Percentiles rank a stretch among this genome's conserved stretches.
phyloP scores from a whole-genome alignment of 371 early-diverging fungal species.

The Basidiobolus meristosporus region DNA sequence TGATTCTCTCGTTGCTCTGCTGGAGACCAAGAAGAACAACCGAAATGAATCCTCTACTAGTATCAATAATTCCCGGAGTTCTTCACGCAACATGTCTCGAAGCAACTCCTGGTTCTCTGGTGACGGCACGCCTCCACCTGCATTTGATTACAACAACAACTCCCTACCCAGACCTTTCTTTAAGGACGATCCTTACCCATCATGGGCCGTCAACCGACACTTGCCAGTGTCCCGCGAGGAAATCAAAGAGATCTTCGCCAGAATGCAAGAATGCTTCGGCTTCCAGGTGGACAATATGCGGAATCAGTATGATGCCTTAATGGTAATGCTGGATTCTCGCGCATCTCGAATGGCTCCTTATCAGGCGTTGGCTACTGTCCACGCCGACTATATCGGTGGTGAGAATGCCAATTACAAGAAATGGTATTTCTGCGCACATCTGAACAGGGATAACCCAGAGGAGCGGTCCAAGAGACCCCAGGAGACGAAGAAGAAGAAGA shows the following conservation, averaged over 20 bases:
- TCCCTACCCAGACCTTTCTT: neutral
- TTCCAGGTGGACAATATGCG: slow-evolving; percentile 63
- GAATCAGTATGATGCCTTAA: slow-evolving; percentile 56
- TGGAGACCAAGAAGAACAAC: slow-evolving; percentile 56
- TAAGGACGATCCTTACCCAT: slow-evolving; percentile 35
- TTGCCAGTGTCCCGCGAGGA: slow-evolving; percentile 46
- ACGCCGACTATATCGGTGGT: slow-evolving; percentile 77
- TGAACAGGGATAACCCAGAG: slow-evolving; percentile 42
- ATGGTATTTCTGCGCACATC: slow-evolving; percentile 72
- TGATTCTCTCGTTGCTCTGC: slow-evolving; percentile 47
- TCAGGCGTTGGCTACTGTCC: slow-evolving; percentile 53
- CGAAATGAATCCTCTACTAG: no score
- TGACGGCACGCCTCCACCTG: no score
- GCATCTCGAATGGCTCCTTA: slow-evolving; percentile 58
- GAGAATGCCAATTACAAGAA: slow-evolving; percentile 66
- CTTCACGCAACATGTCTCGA: slow-evolving; percentile 2
- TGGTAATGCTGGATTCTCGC: slow-evolving; percentile 70
- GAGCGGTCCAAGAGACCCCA: no score
- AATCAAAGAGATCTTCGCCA: slow-evolving; percentile 39
- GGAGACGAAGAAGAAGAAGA: no score
- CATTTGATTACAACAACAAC: neutral
- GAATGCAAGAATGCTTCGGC: slow-evolving; percentile 43
- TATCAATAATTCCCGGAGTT: slow-evolving; percentile 8
- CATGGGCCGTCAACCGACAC: slow-evolving; percentile 43
- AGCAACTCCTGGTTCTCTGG: no score